Evolutionary conservation across 495 filamentous ascomycete species (phyloP), one percentile per base, ranked within the genome.

Genomic region (Neurospora sp.): DNA sequence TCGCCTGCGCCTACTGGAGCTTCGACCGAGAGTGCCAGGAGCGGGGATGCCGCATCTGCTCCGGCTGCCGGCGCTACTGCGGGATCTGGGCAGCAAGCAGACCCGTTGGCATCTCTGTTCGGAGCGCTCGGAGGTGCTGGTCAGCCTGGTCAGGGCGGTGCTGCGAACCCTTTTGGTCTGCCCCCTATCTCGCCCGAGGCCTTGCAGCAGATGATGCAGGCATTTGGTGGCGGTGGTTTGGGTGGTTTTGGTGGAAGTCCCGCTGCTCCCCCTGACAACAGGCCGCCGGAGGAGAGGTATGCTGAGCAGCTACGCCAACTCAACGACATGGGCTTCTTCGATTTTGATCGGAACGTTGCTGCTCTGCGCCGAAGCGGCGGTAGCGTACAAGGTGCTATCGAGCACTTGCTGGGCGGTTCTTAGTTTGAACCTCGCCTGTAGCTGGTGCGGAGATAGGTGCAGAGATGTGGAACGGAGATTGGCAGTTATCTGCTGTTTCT

Each of bases 311-410:
- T 99, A 68, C 86, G 93, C 68, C 95, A 98, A 79, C 83, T 99
- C 74, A 98, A 99, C 79, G 96, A 98, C 71, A 99, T 99, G 96
- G 96, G 96, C 5, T 98, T 99, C 81, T 97, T 89, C 79, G 96
- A 99, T 75, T 98, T 98, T 78, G 94, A 98, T 71, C 81, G 91
- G 78, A 99, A 99, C 75, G 88, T 99, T 44, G 88, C 90, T 75
- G 96, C 96, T 20, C 83, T 99, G 80, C 88, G 96, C 82, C 87
- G 94, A 74, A 89, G 92, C 72, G 96, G 96, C 0, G 96, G 96
- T 8, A 97, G 93, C 80, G 96, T 98, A 73, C 93, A 98, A 80
- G 96, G 95, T 3, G 96, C 96, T 14, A 89, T 98, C 70, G 94
- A 98, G 81, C 91, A 94, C 73, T 77, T 94, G 59, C 80, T 94